Evolutionary conservation across 805 yeast species (phyloP), one percentile per base, ranked within the genome.

Genomic region (Brettanomyces anomalus): DNA sequence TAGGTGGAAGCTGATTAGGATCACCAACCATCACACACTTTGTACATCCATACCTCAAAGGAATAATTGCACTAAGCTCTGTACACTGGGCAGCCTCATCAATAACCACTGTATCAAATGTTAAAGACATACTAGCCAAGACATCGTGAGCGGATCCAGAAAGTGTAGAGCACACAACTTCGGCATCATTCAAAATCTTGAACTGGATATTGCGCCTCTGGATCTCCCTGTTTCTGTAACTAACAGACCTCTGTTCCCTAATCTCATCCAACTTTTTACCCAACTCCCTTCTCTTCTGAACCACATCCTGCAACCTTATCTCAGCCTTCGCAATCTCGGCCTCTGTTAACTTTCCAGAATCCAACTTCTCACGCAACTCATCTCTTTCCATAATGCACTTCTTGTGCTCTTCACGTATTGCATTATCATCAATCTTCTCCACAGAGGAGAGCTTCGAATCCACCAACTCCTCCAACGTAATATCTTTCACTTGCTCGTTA

Each of bases 31-130:
- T 84, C 39, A 93, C 82, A 65, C 97, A 90, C 43, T 79, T 77
- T 46, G 73, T 79, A 53, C 94, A 85, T 2, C 97, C 97, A 59
- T 89, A 93, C 55, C 95, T 70, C 49, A 93, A 67, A 0, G 98
- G 98, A 53, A 90, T 90, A 20, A 93, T 74, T 0, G 95, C 85
- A 6, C 96, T 86, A 31, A 90, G 58, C 57, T 90, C 98, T 33
- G 93, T 89, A 76, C 95, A 84, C 62, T 90, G 98, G 51, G 97
- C 94, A 2, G 98, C 98, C 61, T 90, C 98, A 66, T 90, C 98
- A 47, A 90, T 81, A 40, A 90, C 81, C 2, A 93, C 97, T 4
- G 95, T 86, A 39, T 85, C 95, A 58, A 93, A 90, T 36, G 76
- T 74, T 54, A 87, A 72, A 8, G 87, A 79, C 56, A 90, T 65